phyloP scores from a whole-genome alignment of 1,284 basidiomycete genomes.

The Takashimella tepidaria region DNA sequence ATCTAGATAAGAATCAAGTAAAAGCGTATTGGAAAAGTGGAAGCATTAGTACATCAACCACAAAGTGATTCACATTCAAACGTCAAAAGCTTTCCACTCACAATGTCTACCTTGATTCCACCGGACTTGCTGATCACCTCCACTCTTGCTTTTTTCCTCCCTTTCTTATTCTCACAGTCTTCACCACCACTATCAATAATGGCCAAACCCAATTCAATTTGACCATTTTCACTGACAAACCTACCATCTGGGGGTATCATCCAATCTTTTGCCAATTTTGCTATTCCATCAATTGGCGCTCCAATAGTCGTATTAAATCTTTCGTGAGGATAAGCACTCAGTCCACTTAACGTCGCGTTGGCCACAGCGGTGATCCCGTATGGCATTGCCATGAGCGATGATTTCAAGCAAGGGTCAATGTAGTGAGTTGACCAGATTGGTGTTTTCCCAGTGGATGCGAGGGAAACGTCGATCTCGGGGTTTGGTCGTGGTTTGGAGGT shows the following conservation, averaged over 20 bases:
- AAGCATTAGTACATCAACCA: no score
- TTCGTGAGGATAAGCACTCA: slow-evolving; percentile 10
- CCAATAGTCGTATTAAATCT: slow-evolving; percentile 29
- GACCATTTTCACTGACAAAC: slow-evolving; percentile 33
- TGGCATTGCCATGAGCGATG: slow-evolving; percentile 24
- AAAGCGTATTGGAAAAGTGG: no score
- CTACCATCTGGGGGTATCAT: slow-evolving; percentile 32
- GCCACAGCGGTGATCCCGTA: slow-evolving; percentile 26
- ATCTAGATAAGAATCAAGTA: slow-evolving; percentile 23
- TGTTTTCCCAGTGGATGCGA: slow-evolving; percentile 18
- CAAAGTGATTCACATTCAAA: no score
- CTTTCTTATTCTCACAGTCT: slow-evolving; percentile 25
- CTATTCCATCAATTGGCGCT: slow-evolving; percentile 40
- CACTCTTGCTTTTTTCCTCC: slow-evolving; percentile 34
- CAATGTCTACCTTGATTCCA: slow-evolving; percentile 36
- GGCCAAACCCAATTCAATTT: slow-evolving; percentile 27
- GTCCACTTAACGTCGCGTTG: slow-evolving; percentile 27
- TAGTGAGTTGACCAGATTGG: slow-evolving; percentile 34
- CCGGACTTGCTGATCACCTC: slow-evolving; percentile 29
- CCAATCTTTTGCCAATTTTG: slow-evolving; percentile 30
- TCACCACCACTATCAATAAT: slow-evolving; percentile 28
- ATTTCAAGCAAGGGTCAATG: slow-evolving; percentile 32
- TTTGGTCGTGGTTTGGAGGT: not conserved
- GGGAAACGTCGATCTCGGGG: not conserved
- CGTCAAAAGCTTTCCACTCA: no score